Percentiles rank a stretch among this genome's conserved stretches.
Conservation (phyloP, 352 stramenopile genomes). For the Phytopythium ostracodes region DNA sequence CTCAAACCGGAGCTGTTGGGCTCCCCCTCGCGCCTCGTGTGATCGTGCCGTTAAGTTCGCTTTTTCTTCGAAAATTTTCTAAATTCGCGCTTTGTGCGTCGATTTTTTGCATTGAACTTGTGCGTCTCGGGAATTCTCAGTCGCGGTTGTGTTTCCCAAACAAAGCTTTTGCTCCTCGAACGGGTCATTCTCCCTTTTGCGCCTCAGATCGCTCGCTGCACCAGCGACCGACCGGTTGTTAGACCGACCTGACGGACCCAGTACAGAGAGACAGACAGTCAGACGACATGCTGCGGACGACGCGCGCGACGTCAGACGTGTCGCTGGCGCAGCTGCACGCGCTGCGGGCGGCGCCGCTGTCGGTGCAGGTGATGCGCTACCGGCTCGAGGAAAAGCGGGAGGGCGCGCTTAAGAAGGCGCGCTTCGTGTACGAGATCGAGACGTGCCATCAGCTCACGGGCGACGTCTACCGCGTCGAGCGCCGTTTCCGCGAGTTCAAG, state of each 20-base stretch:
- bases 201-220: too few species aligned
- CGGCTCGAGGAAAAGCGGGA: conserved; percentile 49
- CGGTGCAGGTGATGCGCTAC: conserved; percentile 58
- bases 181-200: too few species aligned
- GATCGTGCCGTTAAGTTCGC: neutral
- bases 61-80: neutral
- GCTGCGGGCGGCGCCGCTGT: conserved; percentile 17
- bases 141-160: too few species aligned
- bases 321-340: conserved; percentile 3
- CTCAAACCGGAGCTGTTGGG: conserved; percentile 72
- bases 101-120: conserved; percentile 5
- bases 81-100: neutral
- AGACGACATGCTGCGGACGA: neutral
- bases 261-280: too few species aligned
- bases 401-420: conserved; percentile 43
- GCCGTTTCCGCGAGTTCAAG: conserved; percentile 69
- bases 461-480: conserved; percentile 46
- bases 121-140: neutral
- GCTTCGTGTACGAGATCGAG: conserved; percentile 77
- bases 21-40: conserved; percentile 16
- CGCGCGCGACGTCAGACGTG: conserved; percentile 4
- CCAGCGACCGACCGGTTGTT: too few species aligned
- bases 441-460: conserved; percentile 57
- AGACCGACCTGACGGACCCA: too few species aligned
- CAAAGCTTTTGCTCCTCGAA: too few species aligned